phyloP scores from a whole-genome alignment of 2,329 filamentous ascomycete species.

The Aulographum hederae region DNA sequence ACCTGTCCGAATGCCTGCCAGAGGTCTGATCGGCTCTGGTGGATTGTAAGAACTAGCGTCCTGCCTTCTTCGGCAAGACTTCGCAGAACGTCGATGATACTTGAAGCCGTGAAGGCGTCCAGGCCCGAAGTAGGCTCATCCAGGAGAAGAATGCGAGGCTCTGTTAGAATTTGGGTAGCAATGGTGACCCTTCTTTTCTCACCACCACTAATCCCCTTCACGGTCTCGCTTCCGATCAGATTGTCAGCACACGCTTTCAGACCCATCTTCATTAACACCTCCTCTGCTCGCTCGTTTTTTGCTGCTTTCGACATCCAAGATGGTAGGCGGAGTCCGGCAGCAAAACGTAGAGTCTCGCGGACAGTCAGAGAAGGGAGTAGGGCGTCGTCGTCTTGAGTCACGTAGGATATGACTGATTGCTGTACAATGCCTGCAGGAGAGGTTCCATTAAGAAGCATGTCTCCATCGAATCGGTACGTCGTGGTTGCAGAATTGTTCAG shows the following conservation, averaged over 20 bases:
- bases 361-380: constrained; percentile 2
- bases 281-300: background rate
- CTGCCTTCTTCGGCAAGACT: constrained; percentile 55
- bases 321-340: constrained; percentile 1
- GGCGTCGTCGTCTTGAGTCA: constrained; percentile 3
- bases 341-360: constrained; percentile 2
- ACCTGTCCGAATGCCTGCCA: constrained; percentile 56
- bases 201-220: constrained; percentile 3
- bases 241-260: constrained; percentile 1
- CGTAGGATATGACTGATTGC: too few relatives aligned
- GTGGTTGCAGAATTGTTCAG: too few relatives aligned
- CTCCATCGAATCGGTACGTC: too few relatives aligned
- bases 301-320: background rate
- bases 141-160: constrained; percentile 2
- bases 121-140: too few relatives aligned
- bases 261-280: constrained; percentile 1
- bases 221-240: constrained; percentile 1
- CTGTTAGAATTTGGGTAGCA: constrained; percentile 3
- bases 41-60: constrained; percentile 59
- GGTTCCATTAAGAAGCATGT: too few relatives aligned
- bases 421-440: too few relatives aligned
- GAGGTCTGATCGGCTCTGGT: constrained; percentile 56
- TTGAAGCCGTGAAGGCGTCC: constrained; percentile 61
- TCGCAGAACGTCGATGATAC: constrained; percentile 56
- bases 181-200: constrained; percentile 2